Evolutionary conservation across 306 rosid genomes (phyloP), one percentile per base, ranked within the genome.

Genomic region (Biancaea sappan): DNA sequence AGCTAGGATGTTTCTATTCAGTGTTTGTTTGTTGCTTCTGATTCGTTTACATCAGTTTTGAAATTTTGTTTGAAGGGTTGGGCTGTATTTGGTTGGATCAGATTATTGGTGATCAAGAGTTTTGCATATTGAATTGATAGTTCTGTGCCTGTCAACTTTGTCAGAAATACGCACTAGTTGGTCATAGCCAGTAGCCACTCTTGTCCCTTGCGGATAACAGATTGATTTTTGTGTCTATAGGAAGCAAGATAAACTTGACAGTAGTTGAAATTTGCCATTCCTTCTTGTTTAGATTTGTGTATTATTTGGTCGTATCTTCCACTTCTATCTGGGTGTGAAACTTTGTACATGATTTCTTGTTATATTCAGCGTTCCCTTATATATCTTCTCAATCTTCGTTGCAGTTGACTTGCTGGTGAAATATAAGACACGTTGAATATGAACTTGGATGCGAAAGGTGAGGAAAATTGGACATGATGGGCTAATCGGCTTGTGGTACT

Each of bases 381-480:
- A 24, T 80, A 63, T 69, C 50, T 34, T 48, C 63, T 2, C 53
- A 65, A 44, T 77, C 52, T 40, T 57, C 57, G 41, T 41, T 58
- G 51, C 65, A 52, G 51, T 53, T 74, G 74, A 72, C 50, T 15
- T 78, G 31, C 19, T 50, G 13, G 35, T 78, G 18, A 5, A 64
- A 25, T n/a, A 41, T 64, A 75, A 22, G 32, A 52, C 48, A 44
- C 52, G 59, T 71, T 71, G 63, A 63, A 52, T 44, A 69, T 40
- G 31, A 63, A 15, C 41, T 74, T 67, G 71, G 43, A 21, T 76
- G 76, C 47, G 19, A 52, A 22, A n/a, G 29, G 68, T 47, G 59
- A 52, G 60, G 72, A 64, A 54, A 66, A 18, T 59, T 54, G 44
- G 67, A 66, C 75, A 79, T 79, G 79, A 74, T 71, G 40, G 76